Evolutionary conservation across 139 green algal genomes (phyloP), one percentile per base, ranked within the genome.

Genomic region (Chlorella sp.): DNA sequence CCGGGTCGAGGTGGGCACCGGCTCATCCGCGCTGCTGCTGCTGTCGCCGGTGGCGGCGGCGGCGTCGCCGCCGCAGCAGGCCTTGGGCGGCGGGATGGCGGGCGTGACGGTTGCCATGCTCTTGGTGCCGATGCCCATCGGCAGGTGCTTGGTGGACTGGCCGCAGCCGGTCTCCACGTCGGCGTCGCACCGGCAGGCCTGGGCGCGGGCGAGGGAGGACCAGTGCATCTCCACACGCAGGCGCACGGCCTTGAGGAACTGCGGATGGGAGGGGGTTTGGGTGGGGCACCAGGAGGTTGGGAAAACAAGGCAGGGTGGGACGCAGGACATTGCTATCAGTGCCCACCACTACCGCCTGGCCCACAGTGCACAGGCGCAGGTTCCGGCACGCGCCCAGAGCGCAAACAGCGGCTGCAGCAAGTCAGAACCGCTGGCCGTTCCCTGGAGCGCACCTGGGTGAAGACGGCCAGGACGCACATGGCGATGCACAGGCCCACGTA

Each of bases 211-310:
- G 51, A 60, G 58, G 2, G 69, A 40, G 0, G 81, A 40, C 86
- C 86, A 89, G 26, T 16, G 30, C 32, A 73, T 68, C 72, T 89
- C 86, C 41, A 78, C 60, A 16, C 81, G 73, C 43, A 89, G 43
- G 28, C 86, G 84, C 44, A 64, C 58, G 4, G 86, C 81, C 68
- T 89, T 89, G 4, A 89, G 64, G 58, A 74, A 73, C 73, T 87
- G 81, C 40, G 82, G 73, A 3, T 5, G 19, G 30, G 17, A 36
- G 26, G 70, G 38, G 70, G 41, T 8, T 8, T 60, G 40, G 70
- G 70, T 0, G 67, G 17, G 0, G 65, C n/a, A 9, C 1, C 3
- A 4, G 65, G 7, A 73, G 32, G 11, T 73, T 32, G 34, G 11
- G n/a, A 73, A n/a, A n/a, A 24, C n/a, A 48, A 24, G 65, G 28